Evolutionary conservation across 495 filamentous ascomycete genomes (phyloP).

Genomic region (Mycothermus thermophilus): DNA sequence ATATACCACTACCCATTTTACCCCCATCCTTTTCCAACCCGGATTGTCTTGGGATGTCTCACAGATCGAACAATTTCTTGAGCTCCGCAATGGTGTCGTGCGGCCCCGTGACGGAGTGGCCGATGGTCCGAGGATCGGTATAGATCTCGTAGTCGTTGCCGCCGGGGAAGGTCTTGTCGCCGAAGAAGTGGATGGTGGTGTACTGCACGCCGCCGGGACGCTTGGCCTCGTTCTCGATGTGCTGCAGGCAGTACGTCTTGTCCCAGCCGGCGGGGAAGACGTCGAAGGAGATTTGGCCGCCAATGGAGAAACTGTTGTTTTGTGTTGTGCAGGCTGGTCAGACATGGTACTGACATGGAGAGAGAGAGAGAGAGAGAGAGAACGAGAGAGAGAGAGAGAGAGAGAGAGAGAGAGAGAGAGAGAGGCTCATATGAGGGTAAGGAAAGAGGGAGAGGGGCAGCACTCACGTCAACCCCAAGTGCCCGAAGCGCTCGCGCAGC

Average conservation of each 20-base stretch:
- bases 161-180: constrained; percentile 78
- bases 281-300: constrained; percentile 95
- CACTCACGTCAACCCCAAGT: constrained; percentile 72
- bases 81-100: constrained; percentile 67
- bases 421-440: background rate
- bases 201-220: constrained; percentile 55
- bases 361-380: no score
- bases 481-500: constrained; percentile 66
- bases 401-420: background rate
- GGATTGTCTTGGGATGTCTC: no score
- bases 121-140: constrained; percentile 60
- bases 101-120: constrained; percentile 67
- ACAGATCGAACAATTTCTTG: constrained; percentile 67
- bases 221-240: constrained; percentile 70
- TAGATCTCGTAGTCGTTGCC: constrained; percentile 97
- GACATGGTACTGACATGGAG: no score
- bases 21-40: no score
- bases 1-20: background rate
- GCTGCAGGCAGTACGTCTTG: constrained; percentile 91
- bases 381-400: constrained; percentile 2
- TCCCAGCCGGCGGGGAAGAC: constrained; percentile 97
- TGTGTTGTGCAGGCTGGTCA: background rate
- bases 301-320: constrained; percentile 66
- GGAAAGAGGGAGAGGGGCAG: background rate
- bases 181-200: constrained; percentile 91